A percentile compares a stretch with the other conserved stretches of the same genome.
These are phyloP conservation scores for Fusarium sp. DNA, from an alignment of 2,329 filamentous ascomycete species.

Conservation along the genomic window DNA sequence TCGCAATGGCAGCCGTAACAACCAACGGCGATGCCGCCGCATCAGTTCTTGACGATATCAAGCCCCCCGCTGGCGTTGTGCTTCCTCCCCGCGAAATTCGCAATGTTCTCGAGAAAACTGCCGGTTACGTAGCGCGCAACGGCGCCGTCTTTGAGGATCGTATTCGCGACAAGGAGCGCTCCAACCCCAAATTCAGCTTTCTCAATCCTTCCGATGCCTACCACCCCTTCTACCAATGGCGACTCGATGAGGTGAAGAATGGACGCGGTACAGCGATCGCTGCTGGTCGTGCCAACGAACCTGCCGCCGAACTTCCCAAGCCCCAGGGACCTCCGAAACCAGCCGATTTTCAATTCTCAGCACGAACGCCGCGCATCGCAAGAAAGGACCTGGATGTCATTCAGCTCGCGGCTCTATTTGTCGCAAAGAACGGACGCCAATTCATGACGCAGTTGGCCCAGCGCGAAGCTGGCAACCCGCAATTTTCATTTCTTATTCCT, in stretches of 20 bases:
- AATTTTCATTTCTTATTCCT: constrained; percentile 95
- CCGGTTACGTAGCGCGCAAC: constrained; percentile 84
- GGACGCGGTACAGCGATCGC: constrained; percentile 84
- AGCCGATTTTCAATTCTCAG: constrained; percentile 90
- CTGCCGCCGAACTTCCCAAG: constrained; percentile 66
- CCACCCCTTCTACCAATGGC: constrained; percentile 90
- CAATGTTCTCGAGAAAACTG: constrained; percentile 89
- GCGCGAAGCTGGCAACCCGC: constrained; percentile 88
- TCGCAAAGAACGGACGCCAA: constrained; percentile 89
- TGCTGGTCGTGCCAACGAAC: constrained; percentile 78
- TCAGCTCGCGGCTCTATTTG: constrained; percentile 86
- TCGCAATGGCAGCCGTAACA: constrained; percentile 51
- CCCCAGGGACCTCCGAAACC: constrained; percentile 87
- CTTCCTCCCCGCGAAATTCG: constrained; percentile 91
- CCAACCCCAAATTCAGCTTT: constrained; percentile 93
- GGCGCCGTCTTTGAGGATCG: constrained; percentile 80
- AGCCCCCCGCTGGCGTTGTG: constrained; percentile 84
- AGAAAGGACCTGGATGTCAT: constrained; percentile 87
- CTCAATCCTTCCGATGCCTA: constrained; percentile 84
- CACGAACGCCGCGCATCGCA: constrained; percentile 96
- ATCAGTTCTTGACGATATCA: constrained; percentile 71
- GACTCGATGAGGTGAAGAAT: constrained; percentile 84
- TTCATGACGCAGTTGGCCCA: constrained; percentile 93
- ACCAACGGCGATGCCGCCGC: constrained; percentile 66
- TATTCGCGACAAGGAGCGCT: constrained; percentile 85